Conservation (phyloP, 176 grass and related monocot genomes). For the Lolium multiflorum region DNA sequence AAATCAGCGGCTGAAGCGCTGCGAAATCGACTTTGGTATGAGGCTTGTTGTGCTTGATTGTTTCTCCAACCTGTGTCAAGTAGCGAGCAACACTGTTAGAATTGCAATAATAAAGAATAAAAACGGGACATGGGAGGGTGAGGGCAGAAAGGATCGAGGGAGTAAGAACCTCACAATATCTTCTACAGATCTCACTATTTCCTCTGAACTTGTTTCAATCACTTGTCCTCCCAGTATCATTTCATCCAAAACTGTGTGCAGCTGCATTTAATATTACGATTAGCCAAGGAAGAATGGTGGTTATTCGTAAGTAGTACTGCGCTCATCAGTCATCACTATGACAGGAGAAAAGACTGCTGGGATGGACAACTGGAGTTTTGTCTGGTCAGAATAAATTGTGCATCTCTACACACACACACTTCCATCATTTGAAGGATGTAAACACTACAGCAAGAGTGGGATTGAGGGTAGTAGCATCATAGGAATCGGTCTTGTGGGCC, state of each 20-base stretch:
- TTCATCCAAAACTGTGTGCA: slow-evolving; percentile 94
- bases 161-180: slow-evolving; percentile 70
- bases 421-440: neutral
- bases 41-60: slow-evolving; percentile 77
- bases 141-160: neutral
- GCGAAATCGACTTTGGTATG: slow-evolving; percentile 76
- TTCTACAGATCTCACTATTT: slow-evolving; percentile 56
- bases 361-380: neutral
- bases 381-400: neutral
- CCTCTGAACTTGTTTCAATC: slow-evolving; percentile 83
- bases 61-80: slow-evolving; percentile 73
- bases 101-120: too few relatives aligned
- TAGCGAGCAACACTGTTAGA: neutral
- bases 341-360: neutral
- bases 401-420: neutral
- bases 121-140: slow-evolving; percentile 5
- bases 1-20: slow-evolving; percentile 71
- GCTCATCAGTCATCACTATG: neutral
- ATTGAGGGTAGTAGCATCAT: neutral
- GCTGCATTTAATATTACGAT: slow-evolving; percentile 55
- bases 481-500: neutral
- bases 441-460: neutral
- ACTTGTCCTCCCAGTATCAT: slow-evolving; percentile 94
- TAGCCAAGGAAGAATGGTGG: slow-evolving; percentile 23
- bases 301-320: slow-evolving; percentile 1